Conservation (phyloP, 1,284 basidiomycete genomes). For the Moniliella sp. region DNA sequence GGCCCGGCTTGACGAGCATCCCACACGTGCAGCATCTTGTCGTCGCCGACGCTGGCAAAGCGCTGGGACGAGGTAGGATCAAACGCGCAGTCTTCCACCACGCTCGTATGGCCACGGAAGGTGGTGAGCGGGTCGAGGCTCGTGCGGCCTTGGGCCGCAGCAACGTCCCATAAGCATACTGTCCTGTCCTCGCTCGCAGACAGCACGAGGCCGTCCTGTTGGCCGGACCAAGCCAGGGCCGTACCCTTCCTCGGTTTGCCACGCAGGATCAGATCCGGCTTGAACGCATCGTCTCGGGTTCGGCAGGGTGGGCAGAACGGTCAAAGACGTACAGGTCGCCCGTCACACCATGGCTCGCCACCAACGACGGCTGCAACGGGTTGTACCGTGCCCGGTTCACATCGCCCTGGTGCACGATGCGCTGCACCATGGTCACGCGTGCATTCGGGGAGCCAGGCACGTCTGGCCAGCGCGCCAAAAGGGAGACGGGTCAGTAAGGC, state of each 20-base stretch:
- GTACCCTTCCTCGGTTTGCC: slow-evolving; percentile 91
- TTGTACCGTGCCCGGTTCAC: slow-evolving; percentile 93
- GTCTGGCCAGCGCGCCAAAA: no score
- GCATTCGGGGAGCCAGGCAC: no score
- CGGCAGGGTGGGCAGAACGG: slow-evolving; percentile 80
- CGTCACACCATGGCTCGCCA: slow-evolving; percentile 74
- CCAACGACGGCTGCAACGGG: slow-evolving; percentile 90
- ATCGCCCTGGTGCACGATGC: slow-evolving; percentile 85
- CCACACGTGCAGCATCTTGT: slow-evolving; percentile 75
- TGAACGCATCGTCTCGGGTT: slow-evolving; percentile 68
- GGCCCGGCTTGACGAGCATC: slow-evolving; percentile 20
- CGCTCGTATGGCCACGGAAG: no score
- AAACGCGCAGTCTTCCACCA: slow-evolving; percentile 92
- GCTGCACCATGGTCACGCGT: slow-evolving; percentile 69
- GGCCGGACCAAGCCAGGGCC: slow-evolving; percentile 73
- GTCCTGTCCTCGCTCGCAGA: slow-evolving; percentile 89
- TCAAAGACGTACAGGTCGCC: slow-evolving; percentile 88
- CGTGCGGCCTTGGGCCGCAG: no score
- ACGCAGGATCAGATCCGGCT: slow-evolving; percentile 68
- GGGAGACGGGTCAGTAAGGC: no score
- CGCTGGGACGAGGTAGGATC: slow-evolving; percentile 60
- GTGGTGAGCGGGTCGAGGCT: no score
- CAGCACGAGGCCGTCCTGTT: slow-evolving; percentile 59
- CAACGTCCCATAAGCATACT: slow-evolving; percentile 84
- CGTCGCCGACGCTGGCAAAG: slow-evolving; percentile 86